These are phyloP conservation scores for Fusarium brevicatenulatum DNA, from an alignment of 2,329 filamentous ascomycete species.

Conservation along the genomic window DNA sequence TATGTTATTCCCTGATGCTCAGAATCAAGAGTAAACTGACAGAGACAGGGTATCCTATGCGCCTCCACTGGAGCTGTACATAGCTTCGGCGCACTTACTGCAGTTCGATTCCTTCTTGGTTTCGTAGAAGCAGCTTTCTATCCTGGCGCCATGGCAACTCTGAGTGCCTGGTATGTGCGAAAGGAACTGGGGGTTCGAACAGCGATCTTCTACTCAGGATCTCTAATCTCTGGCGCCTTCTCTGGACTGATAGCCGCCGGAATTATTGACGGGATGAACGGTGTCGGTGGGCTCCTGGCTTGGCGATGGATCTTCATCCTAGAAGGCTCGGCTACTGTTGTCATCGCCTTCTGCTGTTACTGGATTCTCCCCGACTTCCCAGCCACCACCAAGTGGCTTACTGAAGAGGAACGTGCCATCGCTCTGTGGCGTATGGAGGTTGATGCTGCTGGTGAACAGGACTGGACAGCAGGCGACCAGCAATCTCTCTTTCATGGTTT, in stretches of 20 bases:
- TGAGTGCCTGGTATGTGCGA: constrained; percentile 67
- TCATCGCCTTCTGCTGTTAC: constrained; percentile 30
- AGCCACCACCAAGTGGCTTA: constrained; percentile 51
- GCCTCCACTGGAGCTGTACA: constrained; percentile 6
- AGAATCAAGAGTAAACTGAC: too few relatives aligned
- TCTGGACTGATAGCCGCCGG: constrained; percentile 70
- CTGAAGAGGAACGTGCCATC: constrained; percentile 53
- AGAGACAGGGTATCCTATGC: background rate
- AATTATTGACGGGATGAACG: constrained; percentile 57
- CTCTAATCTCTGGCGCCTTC: constrained; percentile 74
- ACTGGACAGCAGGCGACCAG: background rate
- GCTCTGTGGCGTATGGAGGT: constrained; percentile 48
- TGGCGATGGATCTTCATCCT: constrained; percentile 76
- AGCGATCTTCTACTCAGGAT: constrained; percentile 67
- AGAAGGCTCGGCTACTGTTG: constrained; percentile 59
- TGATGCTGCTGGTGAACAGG: constrained; percentile 38
- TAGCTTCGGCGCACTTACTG: constrained; percentile 11
- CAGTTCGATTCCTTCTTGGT: constrained; percentile 53
- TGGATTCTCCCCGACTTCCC: constrained; percentile 46
- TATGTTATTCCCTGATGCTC: background rate
- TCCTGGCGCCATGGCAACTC: background rate
- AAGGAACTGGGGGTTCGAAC: constrained; percentile 72
- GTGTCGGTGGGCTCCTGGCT: background rate
- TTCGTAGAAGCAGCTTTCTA: constrained; percentile 62
- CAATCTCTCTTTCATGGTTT: constrained; percentile 30